Conservation (phyloP, 2,329 filamentous ascomycete genomes). For the Dryadomyces quercus-mongolicae region DNA sequence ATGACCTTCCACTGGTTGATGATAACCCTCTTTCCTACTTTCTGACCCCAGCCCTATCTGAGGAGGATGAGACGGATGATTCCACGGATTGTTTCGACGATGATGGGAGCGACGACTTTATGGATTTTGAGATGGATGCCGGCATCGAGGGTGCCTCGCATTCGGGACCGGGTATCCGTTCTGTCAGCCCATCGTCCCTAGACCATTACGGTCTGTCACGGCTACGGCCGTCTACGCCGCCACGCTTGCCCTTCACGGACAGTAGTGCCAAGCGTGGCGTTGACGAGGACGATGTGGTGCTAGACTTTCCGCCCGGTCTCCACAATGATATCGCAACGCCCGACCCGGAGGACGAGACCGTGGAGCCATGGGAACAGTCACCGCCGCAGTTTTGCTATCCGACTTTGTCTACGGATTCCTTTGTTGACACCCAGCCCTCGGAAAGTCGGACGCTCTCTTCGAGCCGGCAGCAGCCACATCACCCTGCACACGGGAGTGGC, state of each 20-base stretch:
- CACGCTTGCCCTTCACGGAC: background rate
- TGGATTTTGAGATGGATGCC: slow-evolving; percentile 41
- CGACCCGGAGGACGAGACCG: background rate
- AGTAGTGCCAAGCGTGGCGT: slow-evolving; percentile 25
- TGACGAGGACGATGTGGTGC: slow-evolving; percentile 18
- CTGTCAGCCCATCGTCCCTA: slow-evolving; percentile 44
- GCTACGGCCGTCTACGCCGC: slow-evolving; percentile 26
- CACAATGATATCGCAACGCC: background rate
- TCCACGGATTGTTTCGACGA: slow-evolving; percentile 19
- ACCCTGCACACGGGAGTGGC: slow-evolving; percentile 14
- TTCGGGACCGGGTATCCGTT: slow-evolving; percentile 34
- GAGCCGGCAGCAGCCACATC: background rate
- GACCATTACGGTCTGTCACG: slow-evolving; percentile 30
- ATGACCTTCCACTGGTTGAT: slow-evolving; percentile 26
- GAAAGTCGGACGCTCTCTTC: background rate
- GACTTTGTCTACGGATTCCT: background rate
- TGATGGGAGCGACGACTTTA: slow-evolving; percentile 26
- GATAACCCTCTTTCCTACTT: slow-evolving; percentile 45
- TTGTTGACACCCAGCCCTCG: background rate
- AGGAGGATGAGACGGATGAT: slow-evolving; percentile 21
- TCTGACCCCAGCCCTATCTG: slow-evolving; percentile 33
- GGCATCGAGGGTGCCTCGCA: slow-evolving; percentile 41
- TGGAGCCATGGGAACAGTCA: background rate
- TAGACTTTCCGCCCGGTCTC: background rate
- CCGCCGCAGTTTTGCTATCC: background rate